Evolutionary conservation across 257 asterid genomes (phyloP).

Genomic region (Solanum arcanum): DNA sequence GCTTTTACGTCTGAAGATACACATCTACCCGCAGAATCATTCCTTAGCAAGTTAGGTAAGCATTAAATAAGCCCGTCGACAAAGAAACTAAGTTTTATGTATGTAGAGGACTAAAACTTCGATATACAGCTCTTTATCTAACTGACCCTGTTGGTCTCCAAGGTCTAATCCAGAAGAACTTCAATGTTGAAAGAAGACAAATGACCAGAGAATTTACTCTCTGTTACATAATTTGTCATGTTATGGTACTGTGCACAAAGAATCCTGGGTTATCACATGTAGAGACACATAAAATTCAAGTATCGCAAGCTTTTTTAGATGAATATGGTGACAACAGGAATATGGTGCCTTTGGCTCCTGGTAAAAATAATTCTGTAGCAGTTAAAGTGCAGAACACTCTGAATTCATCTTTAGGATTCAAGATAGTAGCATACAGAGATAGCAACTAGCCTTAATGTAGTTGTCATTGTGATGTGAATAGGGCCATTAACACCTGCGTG

Average conservation of each 20-base stretch:
- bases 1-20: neutral
- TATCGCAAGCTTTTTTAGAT: neutral
- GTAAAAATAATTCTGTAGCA: neutral
- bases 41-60: neutral
- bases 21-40: neutral
- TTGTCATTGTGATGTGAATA: slow-evolving; percentile 24
- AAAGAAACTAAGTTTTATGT: neutral
- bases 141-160: neutral
- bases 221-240: neutral
- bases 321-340: neutral
- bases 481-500: slow-evolving; percentile 40
- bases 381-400: neutral
- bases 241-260: neutral
- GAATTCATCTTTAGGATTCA: neutral
- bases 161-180: neutral
- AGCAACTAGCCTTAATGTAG: slow-evolving; percentile 16
- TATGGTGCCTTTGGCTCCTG: neutral
- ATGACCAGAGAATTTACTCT: neutral
- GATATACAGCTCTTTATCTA: neutral
- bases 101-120: neutral
- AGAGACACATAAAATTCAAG: neutral
- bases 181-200: neutral
- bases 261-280: neutral
- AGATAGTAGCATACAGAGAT: neutral
- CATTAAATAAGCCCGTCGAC: neutral